Conservation (phyloP, 2,329 filamentous ascomycete genomes). For the Cladosporium sphaerospermum region DNA sequence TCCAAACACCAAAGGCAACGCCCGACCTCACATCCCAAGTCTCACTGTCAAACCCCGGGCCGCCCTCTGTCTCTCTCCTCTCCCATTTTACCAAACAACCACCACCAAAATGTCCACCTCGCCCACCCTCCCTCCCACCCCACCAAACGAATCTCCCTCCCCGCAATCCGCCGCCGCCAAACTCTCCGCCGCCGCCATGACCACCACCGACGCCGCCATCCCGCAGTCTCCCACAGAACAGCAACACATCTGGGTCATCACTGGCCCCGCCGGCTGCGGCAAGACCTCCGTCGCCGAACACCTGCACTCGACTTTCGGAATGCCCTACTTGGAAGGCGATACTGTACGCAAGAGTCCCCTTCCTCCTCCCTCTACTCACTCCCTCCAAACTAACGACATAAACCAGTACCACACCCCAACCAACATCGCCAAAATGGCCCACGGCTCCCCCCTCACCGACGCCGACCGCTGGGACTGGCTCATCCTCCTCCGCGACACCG, state of each 20-base stretch:
- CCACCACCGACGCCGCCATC: conserved; percentile 1
- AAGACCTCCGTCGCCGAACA: conserved; percentile 48
- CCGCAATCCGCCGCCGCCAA: neutral
- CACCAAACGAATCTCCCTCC: conserved; percentile 6
- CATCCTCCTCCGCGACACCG: conserved; percentile 42
- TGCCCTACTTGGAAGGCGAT: conserved; percentile 48
- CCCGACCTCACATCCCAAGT: too few relatives aligned
- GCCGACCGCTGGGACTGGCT: conserved; percentile 98
- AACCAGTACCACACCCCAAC: conserved; percentile 44
- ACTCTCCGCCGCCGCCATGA: neutral
- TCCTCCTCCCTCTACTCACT: conserved; percentile 9
- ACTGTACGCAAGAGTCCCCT: conserved; percentile 28
- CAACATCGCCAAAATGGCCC: conserved; percentile 75
- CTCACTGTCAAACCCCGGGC: too few relatives aligned
- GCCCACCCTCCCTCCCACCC: conserved; percentile 4
- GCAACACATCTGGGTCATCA: conserved; percentile 47
- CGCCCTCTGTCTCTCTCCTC: too few relatives aligned
- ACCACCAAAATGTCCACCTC: neutral
- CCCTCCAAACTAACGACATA: neutral
- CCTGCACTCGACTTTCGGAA: conserved; percentile 37
- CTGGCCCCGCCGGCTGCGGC: conserved; percentile 48
- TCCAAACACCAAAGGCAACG: too few relatives aligned
- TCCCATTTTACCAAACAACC: neutral
- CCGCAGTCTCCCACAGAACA: conserved; percentile 27
- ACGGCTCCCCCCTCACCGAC: conserved; percentile 78